Evolutionary conservation across 805 yeast genomes (phyloP), one percentile per base, ranked within the genome.

Genomic region (Myxozyma kluyveri): DNA sequence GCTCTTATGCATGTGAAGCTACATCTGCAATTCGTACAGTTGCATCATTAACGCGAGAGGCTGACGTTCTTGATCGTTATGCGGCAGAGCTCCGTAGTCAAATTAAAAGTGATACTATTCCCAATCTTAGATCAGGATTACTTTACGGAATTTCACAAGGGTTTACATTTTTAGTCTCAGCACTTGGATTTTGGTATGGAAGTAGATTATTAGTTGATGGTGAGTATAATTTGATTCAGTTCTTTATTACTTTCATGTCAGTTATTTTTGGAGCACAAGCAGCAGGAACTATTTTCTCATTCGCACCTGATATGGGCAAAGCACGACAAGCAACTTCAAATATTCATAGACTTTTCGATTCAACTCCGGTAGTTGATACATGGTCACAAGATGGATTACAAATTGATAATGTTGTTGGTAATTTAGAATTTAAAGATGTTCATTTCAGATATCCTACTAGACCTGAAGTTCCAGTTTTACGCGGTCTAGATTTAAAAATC

Each of bases 381-480:
- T 62, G 64, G 64, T 47, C 61, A 14, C 35, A 38, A 4, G 63
- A 60, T 6, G 74, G 75, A 2, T 51, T 54, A 6, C 50, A 52
- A 2, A 62, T 71, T 6, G 63, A 61, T 18, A 46, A 47, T 0
- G 71, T 73, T 37, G 47, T 62, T 14, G 90, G 90, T 19, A 68
- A 72, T 17, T 75, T 89, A 14, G 69, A 63, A 27, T 79, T 89
- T 60, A 49, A 69, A 7, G 69, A 82, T 56, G 82, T 90, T 3
- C 65, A 69, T 3, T 91, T 88, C 68, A 61, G 76, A 2, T 91
- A 89, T 67, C 81, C 85, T 1, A 71, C 83, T 1, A 76, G 93
- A 53, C 75, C 76, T 0, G 71, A 73, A 14, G 73, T 72, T 0
- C 67, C 69, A 3, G 81, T 81, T 0, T 65, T 91, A 24, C 70